Conservation (phyloP, 1,284 basidiomycete genomes). For the Leccinum fallax region DNA sequence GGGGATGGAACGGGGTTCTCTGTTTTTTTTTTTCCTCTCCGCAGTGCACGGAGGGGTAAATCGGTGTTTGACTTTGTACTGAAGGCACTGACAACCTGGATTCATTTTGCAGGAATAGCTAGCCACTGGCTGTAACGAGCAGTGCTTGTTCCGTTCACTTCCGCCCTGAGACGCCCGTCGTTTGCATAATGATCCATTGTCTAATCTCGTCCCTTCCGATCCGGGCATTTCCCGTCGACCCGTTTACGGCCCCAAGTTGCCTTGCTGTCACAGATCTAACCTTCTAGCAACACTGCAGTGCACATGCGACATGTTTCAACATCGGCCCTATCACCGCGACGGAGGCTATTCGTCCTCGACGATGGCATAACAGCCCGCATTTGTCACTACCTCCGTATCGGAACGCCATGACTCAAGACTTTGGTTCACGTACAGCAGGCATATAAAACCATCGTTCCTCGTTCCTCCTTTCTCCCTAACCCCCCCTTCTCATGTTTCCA, state of each 20-base stretch:
- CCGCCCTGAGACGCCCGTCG: slow-evolving; percentile 21
- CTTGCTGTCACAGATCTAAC: slow-evolving; percentile 34
- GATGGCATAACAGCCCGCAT: slow-evolving; percentile 29
- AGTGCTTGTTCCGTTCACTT: slow-evolving; percentile 21
- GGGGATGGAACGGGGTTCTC: background rate
- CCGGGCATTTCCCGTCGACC: slow-evolving; percentile 12
- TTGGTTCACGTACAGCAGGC: slow-evolving; percentile 27
- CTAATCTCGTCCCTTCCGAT: slow-evolving; percentile 30
- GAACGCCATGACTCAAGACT: slow-evolving; percentile 20
- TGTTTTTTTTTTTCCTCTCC: slow-evolving; percentile 10
- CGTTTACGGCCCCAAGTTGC: slow-evolving; percentile 28
- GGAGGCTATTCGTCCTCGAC: slow-evolving; percentile 34
- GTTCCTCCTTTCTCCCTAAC: slow-evolving; percentile 4
- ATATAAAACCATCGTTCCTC: slow-evolving; percentile 30
- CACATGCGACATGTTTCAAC: slow-evolving; percentile 40
- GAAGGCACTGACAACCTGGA: slow-evolving; percentile 23
- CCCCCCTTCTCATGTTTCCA: slow-evolving; percentile 33
- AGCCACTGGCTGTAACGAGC: slow-evolving; percentile 25
- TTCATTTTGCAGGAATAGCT: slow-evolving; percentile 32
- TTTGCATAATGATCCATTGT: slow-evolving; percentile 20
- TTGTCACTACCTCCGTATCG: slow-evolving; percentile 36
- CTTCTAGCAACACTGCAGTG: slow-evolving; percentile 32
- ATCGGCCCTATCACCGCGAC: slow-evolving; percentile 35
- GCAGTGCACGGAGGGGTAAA: slow-evolving; percentile 16
- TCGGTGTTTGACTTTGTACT: slow-evolving; percentile 18